Evolutionary conservation across 2,329 filamentous ascomycete genomes (phyloP), one percentile per base, ranked within the genome.

Genomic region (Pseudogymnoascus sp.): DNA sequence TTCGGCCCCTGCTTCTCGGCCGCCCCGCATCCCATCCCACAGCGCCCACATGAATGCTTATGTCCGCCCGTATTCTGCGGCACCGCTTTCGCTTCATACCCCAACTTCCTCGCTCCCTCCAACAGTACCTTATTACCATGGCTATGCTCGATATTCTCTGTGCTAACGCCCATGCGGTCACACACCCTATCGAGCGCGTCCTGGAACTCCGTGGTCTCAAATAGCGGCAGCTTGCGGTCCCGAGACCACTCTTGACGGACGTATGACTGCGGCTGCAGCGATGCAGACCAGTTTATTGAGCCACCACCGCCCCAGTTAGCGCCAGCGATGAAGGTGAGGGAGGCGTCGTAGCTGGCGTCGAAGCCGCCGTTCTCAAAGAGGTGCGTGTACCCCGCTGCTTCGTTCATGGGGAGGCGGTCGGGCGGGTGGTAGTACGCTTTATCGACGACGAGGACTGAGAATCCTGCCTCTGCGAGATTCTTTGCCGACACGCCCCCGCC

Each of bases 261-360:
- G 67, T 81, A 89, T 23, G 83, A 85, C 71, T 93, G 90, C 0
- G 90, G 89, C 68, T 81, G 79, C 60, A 86, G 76, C 62, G 78
- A 78, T 8, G 84, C 84, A 70, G 81, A 89, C 92, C 92, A 97
- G 75, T 97, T 97, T 69, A 96, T 76, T 0, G 90, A 91, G 5
- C 92, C 92, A 63, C 93, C 93, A 40, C 93, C 93, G 31, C 93
- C 93, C 85, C 89, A 96, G 34, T 84, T 84, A 62, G 85, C 83
- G 1, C 90, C 93, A 0, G 88, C 84, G 2, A 90, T 73, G 10
- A 93, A 74, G 14, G 77, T 82, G 34, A 87, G 78, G 5, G 82
- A 81, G 8, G 78, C 77, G 70, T 89, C 82, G 65, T 88, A 79
- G 66, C 80, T 78, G 68, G 80, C 70, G 4, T 82, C 69, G 14